phyloP scores from a whole-genome alignment of 2,329 filamentous ascomycete species.

The Epichloe festucae region DNA sequence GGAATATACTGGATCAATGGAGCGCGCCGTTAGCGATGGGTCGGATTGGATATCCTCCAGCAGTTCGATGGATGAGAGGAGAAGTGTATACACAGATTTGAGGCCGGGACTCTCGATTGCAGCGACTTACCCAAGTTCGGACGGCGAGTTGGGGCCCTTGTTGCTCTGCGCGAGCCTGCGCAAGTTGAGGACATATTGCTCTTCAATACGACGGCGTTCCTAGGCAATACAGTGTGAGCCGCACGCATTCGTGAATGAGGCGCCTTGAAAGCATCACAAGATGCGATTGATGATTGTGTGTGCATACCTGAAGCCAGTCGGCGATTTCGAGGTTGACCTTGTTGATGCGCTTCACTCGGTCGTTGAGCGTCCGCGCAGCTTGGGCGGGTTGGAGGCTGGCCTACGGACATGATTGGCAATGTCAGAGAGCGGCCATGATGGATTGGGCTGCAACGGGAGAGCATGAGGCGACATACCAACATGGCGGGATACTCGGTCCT shows the following conservation, averaged over 20 bases:
- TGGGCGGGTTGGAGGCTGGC: conserved; percentile 67
- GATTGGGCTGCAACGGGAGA: not conserved
- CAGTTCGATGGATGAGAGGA: not conserved
- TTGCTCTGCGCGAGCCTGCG: conserved; percentile 67
- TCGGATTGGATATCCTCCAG: not conserved
- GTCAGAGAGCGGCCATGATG: not conserved
- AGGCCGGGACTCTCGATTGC: not conserved
- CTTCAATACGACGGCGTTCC: conserved; percentile 89
- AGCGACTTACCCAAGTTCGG: conserved; percentile 71
- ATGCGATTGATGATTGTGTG: not conserved
- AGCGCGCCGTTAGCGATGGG: conserved; percentile 5
- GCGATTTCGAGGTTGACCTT: conserved; percentile 84
- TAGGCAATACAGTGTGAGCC: conserved; percentile 22
- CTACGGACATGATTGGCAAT: conserved; percentile 30
- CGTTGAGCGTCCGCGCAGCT: conserved; percentile 69
- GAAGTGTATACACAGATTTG: not conserved
- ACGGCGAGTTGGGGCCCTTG: conserved; percentile 59
- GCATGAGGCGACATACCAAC: conserved; percentile 53
- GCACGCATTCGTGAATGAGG: not conserved
- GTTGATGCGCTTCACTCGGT: conserved; percentile 76
- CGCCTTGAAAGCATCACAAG: not conserved
- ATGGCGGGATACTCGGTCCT: conserved; percentile 86
- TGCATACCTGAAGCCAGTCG: conserved; percentile 83
- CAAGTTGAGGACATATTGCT: conserved; percentile 71
- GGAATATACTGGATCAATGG: conserved; percentile 57